Evolutionary conservation across 148 eudicot species (phyloP), one percentile per base, ranked within the genome.

Genomic region (Salicornia ramosissima): DNA sequence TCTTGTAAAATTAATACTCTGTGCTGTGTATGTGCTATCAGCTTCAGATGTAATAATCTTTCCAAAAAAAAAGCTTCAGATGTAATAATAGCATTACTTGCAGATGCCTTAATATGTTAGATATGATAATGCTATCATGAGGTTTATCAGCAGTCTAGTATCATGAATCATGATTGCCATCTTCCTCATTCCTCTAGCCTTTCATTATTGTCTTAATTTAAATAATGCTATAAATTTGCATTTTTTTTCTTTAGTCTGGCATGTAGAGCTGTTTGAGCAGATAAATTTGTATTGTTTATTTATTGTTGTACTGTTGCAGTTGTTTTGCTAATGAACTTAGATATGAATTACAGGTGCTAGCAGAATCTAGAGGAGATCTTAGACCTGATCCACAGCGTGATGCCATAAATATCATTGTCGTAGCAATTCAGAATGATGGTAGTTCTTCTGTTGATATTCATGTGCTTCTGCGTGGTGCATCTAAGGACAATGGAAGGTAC

Each of bases 361-460:
- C 96, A 78, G 96, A 87, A 83, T 84, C 87, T 42, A 86, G 91
- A 76, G 99, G 92, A 59, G 98, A 90, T 57, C 80, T 91, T 67
- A 83, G 84, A 69, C 90, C 99, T 70, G 87, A 94, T 76, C 97
- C 98, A 22, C 88, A 80, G 56, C 82, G 81, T 86, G 98, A 94
- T 83, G 84, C 89, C 71, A 70, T 90, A 72, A 94, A 86, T 78
- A 29, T 87, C 69, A 72, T 94, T 69, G 84, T 76, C 68, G 72
- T 94, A 72, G 87, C 80, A 55, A 64, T 87, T 74, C 88, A 90
- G 79, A 86, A 90, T 80, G 99, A 93, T 67, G 71, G 79, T 70
- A 74, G 75, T 67, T 65, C 79, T 54, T 49, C 29, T 61, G 31
- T 71, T 64, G 90, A 83, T 53, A 69, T 72, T 70, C 72, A 76